phyloP scores from a whole-genome alignment of 1,139 yeast genomes.

The Kodamaea ohmeri region DNA sequence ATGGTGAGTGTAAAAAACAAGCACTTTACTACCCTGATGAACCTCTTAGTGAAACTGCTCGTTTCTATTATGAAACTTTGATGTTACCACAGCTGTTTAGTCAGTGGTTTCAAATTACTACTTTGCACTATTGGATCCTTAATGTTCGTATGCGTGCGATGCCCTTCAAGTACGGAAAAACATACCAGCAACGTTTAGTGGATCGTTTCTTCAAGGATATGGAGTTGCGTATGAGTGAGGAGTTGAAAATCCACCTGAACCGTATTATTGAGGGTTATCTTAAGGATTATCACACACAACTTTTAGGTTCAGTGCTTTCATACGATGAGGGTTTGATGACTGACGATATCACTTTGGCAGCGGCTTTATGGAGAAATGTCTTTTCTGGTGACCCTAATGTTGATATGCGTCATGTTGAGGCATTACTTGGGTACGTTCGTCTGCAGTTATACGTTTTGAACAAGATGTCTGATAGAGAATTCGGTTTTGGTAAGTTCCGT shows the following conservation, averaged over 20 bases:
- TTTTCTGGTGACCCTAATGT: slow-evolving; percentile 83
- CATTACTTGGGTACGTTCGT: slow-evolving; percentile 82
- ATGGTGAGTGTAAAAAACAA: slow-evolving; percentile 82
- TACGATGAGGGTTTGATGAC: slow-evolving; percentile 90
- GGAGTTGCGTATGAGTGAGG: slow-evolving; percentile 80
- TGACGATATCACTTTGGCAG: slow-evolving; percentile 80
- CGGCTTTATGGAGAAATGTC: slow-evolving; percentile 88
- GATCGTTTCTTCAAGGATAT: slow-evolving; percentile 89
- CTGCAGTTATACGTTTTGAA: slow-evolving; percentile 84
- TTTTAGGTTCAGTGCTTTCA: slow-evolving; percentile 84
- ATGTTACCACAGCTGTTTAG: slow-evolving; percentile 82
- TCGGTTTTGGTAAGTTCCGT: slow-evolving; percentile 83
- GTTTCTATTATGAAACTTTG: slow-evolving; percentile 74
- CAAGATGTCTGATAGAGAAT: slow-evolving; percentile 84
- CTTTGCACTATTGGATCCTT: slow-evolving; percentile 89
- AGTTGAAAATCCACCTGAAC: slow-evolving; percentile 80
- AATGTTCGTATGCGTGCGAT: slow-evolving; percentile 93
- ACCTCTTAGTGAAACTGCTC: slow-evolving; percentile 61
- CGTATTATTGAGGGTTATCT: slow-evolving; percentile 81
- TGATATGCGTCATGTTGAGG: slow-evolving; percentile 82
- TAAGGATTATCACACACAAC: slow-evolving; percentile 86
- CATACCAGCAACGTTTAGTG: slow-evolving; percentile 88
- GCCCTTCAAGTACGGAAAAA: slow-evolving; percentile 85
- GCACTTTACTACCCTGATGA: slow-evolving; percentile 75
- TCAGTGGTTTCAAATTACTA: slow-evolving; percentile 92